Base-by-base conservation (phyloP, 2,329 filamentous ascomycete species). In the Neonectria sp. region DNA sequence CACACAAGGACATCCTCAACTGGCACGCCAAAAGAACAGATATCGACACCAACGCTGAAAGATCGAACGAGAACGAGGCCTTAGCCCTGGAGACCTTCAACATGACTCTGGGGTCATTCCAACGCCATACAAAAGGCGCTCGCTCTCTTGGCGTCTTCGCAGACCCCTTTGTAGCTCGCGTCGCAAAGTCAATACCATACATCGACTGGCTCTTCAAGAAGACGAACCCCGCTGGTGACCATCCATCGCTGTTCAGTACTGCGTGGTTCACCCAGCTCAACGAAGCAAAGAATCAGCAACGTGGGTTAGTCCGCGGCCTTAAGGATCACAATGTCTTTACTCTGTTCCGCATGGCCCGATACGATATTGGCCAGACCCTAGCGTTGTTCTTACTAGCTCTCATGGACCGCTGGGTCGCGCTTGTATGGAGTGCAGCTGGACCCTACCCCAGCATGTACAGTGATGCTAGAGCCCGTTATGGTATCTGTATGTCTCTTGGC, bases 351-450 rank as follows among this genome's bases (percentile, higher is more conserved):
- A 58, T 69, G 7, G 70, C 70, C 7, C 58, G 58, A 3, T 63
- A 69, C 4, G 70, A 71, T 27, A 65, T 71, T 31, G 70, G 70
- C 3, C 70, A 71, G 13, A 71, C 70, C 3, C 68, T 71, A 1
- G 70, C 60, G 3, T 15, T 71, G 1, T 71, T 71, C 37, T 27
- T 71, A 1, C 57, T 71, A 15, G 70, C 70, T 4, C 43, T 71
- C 1, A 65, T 71, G 68, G 70, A 71, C 40, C 70, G 70, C 3
- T 71, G 70, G 70, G 56, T 71, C 9, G 69, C 71, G 63, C 63
- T 71, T 33, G 55, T 62, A 1, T 64, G 65, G 66, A 71, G 70
- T 49, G 70, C 70, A 3, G 52, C 63, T 5, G 49, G 62, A 5
- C 67, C 70, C 2, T 71, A 69, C 9, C 66, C 68, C 3, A 71